phyloP scores from a whole-genome alignment of 257 asterid genomes.

The Osmanthus fragrans region DNA sequence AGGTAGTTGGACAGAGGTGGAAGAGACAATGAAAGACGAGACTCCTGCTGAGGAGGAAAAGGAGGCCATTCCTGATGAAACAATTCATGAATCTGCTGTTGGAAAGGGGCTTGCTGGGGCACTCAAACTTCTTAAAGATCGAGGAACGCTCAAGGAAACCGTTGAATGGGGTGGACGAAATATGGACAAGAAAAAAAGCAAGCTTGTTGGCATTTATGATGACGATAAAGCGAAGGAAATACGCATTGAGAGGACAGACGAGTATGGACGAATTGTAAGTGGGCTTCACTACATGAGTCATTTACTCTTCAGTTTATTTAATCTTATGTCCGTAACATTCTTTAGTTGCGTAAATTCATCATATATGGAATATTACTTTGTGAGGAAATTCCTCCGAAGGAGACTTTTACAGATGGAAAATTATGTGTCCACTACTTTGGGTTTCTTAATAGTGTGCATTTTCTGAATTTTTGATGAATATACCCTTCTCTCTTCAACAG shows the following conservation, averaged over 20 bases:
- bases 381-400: not conserved
- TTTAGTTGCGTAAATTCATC: constrained; percentile 1
- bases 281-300: constrained; percentile 3
- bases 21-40: constrained; percentile 54
- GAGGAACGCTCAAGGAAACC: constrained; percentile 90
- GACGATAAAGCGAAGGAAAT: constrained; percentile 70
- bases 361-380: not conserved
- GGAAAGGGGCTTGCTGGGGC: constrained; percentile 91
- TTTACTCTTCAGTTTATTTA: not conserved
- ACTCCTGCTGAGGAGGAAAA: constrained; percentile 43
- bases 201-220: constrained; percentile 75
- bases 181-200: constrained; percentile 97
- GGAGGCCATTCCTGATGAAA: constrained; percentile 62
- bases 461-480: not conserved
- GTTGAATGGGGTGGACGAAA: constrained; percentile 98
- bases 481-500: not conserved
- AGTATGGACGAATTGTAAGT: constrained; percentile 92
- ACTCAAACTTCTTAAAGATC: constrained; percentile 73
- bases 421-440: not conserved
- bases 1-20: constrained; percentile 67
- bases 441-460: not conserved
- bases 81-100: constrained; percentile 81
- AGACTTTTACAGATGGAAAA: not conserved
- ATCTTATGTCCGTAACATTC: not conserved
- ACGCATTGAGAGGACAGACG: constrained; percentile 90